Percentiles rank a stretch among this genome's conserved stretches.
phyloP scores from a whole-genome alignment of 2,329 filamentous ascomycete species.

The Fusarium palustre region DNA sequence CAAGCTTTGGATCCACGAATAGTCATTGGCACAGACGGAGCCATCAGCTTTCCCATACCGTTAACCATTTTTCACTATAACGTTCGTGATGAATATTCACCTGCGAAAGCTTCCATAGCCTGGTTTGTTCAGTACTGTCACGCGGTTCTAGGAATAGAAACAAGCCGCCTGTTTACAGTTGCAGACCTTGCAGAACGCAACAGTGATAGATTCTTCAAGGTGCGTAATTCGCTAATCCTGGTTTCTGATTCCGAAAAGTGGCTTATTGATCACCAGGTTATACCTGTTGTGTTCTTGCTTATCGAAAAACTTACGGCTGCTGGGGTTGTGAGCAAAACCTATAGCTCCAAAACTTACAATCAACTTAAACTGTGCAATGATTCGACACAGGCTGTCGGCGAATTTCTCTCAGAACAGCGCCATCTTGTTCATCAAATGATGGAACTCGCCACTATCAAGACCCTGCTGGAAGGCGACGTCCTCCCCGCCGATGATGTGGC shows the following conservation, averaged over 20 bases:
- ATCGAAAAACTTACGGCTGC: neutral
- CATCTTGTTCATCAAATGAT: neutral
- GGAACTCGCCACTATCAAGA: neutral
- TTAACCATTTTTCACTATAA: no score
- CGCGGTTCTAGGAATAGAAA: neutral
- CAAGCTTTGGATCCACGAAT: neutral
- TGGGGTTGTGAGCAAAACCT: neutral
- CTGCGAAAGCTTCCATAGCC: neutral
- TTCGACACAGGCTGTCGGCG: neutral
- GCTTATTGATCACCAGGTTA: neutral
- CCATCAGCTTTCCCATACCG: neutral
- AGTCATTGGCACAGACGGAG: neutral
- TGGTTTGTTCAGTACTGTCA: neutral
- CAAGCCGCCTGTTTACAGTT: neutral
- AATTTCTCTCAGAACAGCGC: neutral
- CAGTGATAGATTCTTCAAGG: neutral
- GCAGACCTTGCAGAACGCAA: neutral
- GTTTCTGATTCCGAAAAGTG: neutral
- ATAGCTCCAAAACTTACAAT: neutral
- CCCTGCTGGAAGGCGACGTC: neutral
- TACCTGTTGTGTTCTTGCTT: neutral
- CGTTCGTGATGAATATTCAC: neutral
- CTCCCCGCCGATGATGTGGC: neutral
- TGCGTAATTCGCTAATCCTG: neutral
- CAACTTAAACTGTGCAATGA: neutral